Evolutionary conservation across 768 basidiomycete genomes (phyloP), one percentile per base, ranked within the genome.

Genomic region (Mycena galopus): DNA sequence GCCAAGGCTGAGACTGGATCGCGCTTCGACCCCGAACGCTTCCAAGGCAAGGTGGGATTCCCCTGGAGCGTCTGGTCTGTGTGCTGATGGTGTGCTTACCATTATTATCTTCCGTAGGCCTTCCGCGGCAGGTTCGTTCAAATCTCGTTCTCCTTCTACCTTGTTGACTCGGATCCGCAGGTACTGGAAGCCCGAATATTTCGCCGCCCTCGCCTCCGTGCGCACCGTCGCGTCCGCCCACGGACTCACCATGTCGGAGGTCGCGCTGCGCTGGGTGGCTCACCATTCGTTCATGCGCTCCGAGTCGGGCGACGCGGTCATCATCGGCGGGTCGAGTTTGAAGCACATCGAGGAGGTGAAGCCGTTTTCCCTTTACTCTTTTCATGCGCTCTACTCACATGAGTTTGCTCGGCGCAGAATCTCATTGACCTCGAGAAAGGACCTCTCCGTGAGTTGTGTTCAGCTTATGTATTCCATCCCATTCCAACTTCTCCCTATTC

Each of bases 301-400:
- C 16, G 87, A 88, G 73, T 74, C 82, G 33, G 86, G 87, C 3
- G 88, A 89, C 74, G 78, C 86, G n/a, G 81, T 92, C 65, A 81
- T 92, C 68, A 91, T 93, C 72, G 91, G 91, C 7, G 91, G 90
- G 25, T 89, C 87, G 6, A 89, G 84, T 65, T 51, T 88, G 73
- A 81, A 82, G 32, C 91, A 93, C 74, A 87, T 91, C 55, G 86
- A 91, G 77, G 81, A 87, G 80, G 86, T 85, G 29, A 37, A 66
- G 16, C 14, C 8, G 29, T 10, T 65, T 12, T 37, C n/a, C 21
- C 6, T 16, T 25, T 14, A 33, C 30, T 11, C 17, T 10, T 23
- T 23, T 16, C 47, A 50, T 27, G 14, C 10, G 27, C 16, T 55
- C 23, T 4, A 19, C 14, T 55, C 23, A 50, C n/a, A 30, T 29